These are phyloP conservation scores for Psilocybe subaeruginosa DNA, from an alignment of 768 basidiomycete genomes.

Conservation along the genomic window DNA sequence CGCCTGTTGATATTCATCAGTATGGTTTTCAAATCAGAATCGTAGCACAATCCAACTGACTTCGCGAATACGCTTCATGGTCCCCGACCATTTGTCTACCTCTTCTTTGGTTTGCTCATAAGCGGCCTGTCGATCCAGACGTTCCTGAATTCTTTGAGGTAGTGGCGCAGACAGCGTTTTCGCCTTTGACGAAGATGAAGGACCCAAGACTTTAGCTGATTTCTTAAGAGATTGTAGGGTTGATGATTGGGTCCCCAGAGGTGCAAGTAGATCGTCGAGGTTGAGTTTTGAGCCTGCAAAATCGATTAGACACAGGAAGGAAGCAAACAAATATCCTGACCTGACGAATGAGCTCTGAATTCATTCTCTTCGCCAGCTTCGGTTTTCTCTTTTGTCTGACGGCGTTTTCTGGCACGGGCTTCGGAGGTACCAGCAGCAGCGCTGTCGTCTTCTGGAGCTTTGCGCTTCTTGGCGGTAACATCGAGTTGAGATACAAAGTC, in stretches of 20 bases:
- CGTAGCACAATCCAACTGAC: constrained; percentile 35
- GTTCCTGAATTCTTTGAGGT: constrained; percentile 85
- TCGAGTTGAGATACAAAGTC: constrained; percentile 73
- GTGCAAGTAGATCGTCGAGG: constrained; percentile 76
- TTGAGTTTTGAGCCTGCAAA: constrained; percentile 57
- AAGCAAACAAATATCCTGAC: constrained; percentile 32
- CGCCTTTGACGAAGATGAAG: constrained; percentile 36
- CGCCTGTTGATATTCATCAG: constrained; percentile 47
- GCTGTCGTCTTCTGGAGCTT: constrained; percentile 48
- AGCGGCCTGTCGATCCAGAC: constrained; percentile 90
- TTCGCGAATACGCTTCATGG: constrained; percentile 92
- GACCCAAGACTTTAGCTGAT: constrained; percentile 63
- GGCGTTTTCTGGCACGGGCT: constrained; percentile 51
- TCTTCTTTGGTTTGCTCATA: constrained; percentile 93
- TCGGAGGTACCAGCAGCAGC: constrained; percentile 23
- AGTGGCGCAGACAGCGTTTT: constrained; percentile 83
- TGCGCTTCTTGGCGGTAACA: constrained; percentile 67
- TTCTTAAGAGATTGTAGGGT: constrained; percentile 69
- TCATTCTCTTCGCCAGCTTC: constrained; percentile 84
- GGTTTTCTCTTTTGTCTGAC: constrained; percentile 69
- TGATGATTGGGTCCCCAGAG: constrained; percentile 66
- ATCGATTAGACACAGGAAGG: constrained; percentile 2
- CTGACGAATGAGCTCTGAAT: constrained; percentile 60
- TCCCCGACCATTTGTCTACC: constrained; percentile 90
- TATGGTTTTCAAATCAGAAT: constrained; percentile 8